These are phyloP conservation scores for Metschnikowia cubensis DNA, from an alignment of 805 yeast species.

Conservation along the genomic window DNA sequence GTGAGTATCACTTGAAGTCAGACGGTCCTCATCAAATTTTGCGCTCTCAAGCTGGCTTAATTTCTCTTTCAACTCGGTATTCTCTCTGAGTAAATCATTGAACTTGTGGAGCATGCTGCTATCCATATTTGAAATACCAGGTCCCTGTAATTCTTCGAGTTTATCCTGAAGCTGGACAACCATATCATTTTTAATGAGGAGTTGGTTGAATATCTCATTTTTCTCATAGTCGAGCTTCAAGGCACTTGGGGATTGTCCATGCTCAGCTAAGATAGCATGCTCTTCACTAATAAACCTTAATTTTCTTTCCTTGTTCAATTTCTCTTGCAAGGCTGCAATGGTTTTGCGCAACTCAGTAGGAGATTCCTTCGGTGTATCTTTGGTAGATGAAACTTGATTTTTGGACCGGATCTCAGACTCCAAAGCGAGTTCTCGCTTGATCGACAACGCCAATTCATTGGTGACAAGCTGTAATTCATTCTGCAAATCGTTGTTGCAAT, in stretches of 20 bases:
- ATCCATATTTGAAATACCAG: conserved; percentile 23
- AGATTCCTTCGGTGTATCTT: conserved; percentile 20
- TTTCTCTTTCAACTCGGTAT: conserved; percentile 35
- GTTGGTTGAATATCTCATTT: conserved; percentile 46
- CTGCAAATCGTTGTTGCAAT: conserved; percentile 54
- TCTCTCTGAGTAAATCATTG: conserved; percentile 37
- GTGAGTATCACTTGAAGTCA: not conserved
- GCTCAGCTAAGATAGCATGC: conserved; percentile 53
- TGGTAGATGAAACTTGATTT: not conserved
- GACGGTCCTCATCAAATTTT: not conserved
- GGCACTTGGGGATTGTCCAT: conserved; percentile 49
- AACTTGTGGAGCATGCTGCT: conserved; percentile 36
- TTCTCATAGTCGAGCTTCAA: conserved; percentile 56
- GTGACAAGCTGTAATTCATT: conserved; percentile 66
- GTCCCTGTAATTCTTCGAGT: conserved; percentile 33
- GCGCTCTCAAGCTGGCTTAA: conserved; percentile 1
- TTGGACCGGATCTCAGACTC: conserved; percentile 40
- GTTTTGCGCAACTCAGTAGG: conserved; percentile 30
- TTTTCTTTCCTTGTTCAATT: conserved; percentile 59
- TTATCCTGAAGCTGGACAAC: conserved; percentile 46
- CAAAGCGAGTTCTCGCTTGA: conserved; percentile 61
- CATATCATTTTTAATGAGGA: conserved; percentile 46
- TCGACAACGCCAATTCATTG: conserved; percentile 67
- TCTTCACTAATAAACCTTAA: conserved; percentile 70
- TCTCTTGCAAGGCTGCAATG: conserved; percentile 51